Base-by-base conservation (phyloP, 1,139 yeast species). In the Lodderomyces oxycetoniae region DNA sequence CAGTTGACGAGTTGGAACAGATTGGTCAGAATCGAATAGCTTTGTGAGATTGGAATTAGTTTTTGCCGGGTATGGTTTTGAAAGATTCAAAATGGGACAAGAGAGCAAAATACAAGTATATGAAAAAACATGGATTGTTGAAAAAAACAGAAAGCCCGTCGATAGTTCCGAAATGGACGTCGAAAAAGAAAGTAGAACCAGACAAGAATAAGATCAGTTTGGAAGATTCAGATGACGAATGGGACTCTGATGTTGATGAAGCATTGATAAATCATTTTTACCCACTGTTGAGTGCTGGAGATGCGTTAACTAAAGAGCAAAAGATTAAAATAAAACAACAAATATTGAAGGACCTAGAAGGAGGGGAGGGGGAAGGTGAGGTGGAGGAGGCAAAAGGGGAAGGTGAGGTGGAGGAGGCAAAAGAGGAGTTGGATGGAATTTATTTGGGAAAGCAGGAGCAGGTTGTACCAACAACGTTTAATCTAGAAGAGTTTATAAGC, bases 41-140 rank as follows among this genome's bases (percentile, higher is more conserved):
- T n/a, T n/a, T n/a, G n/a, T n/a, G n/a, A n/a, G n/a, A n/a, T n/a
- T n/a, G n/a, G n/a, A n/a, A n/a, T n/a, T n/a, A n/a, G n/a, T n/a
- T n/a, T n/a, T n/a, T n/a, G n/a, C n/a, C n/a, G n/a, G n/a, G 20
- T 5, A 67, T 67, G 74, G 74, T 67, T 26, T 49, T 67, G 31
- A 64, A 67, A 47, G 62, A 67, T 41, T 55, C 64, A 8, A 68
- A 67, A 47, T 67, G 71, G 67, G 74, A 67, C 46, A 61, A 59
- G 41, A 66, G 63, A 47, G 72, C 73, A 30, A 68, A 64, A 43
- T 40, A 47, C 41, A 52, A 55, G 44, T 67, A 63, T 40, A 49
- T 64, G 55, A 57, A 54, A 42, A 67, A 67, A 41, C 73, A 68
- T 48, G 71, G 71, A 7, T 45, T 61, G 17, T 32, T 48, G 15